A percentile compares a stretch with the other conserved stretches of the same genome.
Evolutionary conservation across 345 rosid species (phyloP).

Genomic region (Limnanthes douglasii): DNA sequence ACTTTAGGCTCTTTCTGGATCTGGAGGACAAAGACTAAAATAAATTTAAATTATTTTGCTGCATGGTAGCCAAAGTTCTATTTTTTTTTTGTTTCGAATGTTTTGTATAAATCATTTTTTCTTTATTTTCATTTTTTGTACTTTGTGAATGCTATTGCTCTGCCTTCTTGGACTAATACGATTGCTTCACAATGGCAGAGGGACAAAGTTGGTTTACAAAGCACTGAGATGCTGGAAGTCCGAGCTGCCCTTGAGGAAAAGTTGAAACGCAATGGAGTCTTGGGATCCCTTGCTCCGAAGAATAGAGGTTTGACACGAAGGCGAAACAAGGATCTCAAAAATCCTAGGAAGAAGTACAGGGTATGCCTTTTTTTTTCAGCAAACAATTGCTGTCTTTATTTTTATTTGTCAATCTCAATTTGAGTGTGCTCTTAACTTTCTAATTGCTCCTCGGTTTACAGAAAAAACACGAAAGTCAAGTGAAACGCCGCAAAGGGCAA

Average conservation of each 20-base stretch:
- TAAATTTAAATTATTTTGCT: constrained; percentile 1
- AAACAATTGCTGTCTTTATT: too few relatives aligned
- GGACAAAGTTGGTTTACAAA: constrained; percentile 45
- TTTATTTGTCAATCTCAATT: too few relatives aligned
- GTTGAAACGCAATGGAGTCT: constrained; percentile 42
- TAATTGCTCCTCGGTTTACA: too few relatives aligned
- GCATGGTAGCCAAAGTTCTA: too few relatives aligned
- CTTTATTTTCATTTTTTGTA: not conserved
- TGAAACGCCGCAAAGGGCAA: too few relatives aligned
- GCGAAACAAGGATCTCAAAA: constrained; percentile 44
- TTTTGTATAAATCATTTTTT: too few relatives aligned
- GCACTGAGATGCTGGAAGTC: constrained; percentile 69
- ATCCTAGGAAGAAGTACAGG: constrained; percentile 83
- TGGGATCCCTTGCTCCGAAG: constrained; percentile 27
- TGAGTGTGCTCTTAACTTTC: too few relatives aligned
- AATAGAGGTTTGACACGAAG: constrained; percentile 64
- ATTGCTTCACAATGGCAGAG: constrained; percentile 27
- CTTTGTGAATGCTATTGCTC: not conserved
- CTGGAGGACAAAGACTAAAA: too few relatives aligned
- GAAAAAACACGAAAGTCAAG: too few relatives aligned
- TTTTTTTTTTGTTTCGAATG: too few relatives aligned
- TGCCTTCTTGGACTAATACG: not conserved
- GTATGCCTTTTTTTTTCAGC: constrained; percentile 18
- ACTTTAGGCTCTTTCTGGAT: too few relatives aligned
- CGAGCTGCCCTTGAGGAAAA: constrained; percentile 89